These are phyloP conservation scores for Rosa rugosa DNA, from an alignment of 306 rosid species.

Conservation along the genomic window DNA sequence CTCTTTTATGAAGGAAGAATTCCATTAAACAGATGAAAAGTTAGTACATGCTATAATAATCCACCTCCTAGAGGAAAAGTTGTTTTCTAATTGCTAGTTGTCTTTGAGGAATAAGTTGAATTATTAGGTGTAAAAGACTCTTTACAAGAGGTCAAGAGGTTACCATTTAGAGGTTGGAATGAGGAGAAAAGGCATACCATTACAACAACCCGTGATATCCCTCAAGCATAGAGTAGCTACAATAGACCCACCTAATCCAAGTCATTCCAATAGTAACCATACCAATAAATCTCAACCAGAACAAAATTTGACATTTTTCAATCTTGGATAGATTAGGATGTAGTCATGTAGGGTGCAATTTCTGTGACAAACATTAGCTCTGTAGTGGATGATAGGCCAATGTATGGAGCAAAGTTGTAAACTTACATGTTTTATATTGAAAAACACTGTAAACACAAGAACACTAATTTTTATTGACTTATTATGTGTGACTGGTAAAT, in stretches of 20 bases:
- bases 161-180: background rate
- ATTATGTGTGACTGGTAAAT: no score
- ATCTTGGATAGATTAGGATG: no score
- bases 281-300: background rate
- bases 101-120: no score
- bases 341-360: no score
- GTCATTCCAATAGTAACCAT: background rate
- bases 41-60: no score
- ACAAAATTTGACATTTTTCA: no score
- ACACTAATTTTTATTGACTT: no score
- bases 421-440: no score
- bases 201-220: conserved; percentile 1
- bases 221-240: background rate
- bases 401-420: no score
- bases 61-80: background rate
- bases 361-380: no score
- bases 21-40: background rate
- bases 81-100: background rate
- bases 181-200: background rate
- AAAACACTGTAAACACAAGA: no score
- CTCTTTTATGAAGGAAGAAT: background rate
- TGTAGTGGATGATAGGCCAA: no score
- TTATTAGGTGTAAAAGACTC: background rate
- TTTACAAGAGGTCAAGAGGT: background rate
- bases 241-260: conserved; percentile 10